phyloP scores from a whole-genome alignment of 371 early-diverging fungal genomes.

The Circinella minor region DNA sequence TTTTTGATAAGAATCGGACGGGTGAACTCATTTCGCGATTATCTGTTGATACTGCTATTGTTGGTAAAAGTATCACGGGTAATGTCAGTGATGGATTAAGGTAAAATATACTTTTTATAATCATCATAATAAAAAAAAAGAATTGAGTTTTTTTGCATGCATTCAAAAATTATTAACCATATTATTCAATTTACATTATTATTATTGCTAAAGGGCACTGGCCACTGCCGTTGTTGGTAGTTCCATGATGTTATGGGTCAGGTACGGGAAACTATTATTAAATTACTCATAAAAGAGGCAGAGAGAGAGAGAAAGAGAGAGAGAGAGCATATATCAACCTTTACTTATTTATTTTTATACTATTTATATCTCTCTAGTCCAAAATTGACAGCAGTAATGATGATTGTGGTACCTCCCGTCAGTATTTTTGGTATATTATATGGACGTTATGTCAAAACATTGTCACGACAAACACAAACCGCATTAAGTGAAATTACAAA shows the following conservation, averaged over 20 bases:
- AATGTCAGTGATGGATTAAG: constrained; percentile 84
- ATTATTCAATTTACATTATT: not conserved
- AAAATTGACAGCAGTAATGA: constrained; percentile 76
- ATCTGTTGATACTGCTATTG: constrained; percentile 74
- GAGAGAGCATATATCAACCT: too few relatives aligned
- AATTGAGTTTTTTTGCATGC: not conserved
- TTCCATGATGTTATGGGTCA: constrained; percentile 76
- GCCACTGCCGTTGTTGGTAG: constrained; percentile 63
- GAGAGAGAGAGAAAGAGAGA: too few relatives aligned
- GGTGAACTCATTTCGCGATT: constrained; percentile 84
- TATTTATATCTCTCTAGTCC: constrained; percentile 32
- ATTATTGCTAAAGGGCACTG: constrained; percentile 35
- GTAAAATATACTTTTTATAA: constrained; percentile 8
- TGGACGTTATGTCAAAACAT: constrained; percentile 71
- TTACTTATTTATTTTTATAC: not conserved
- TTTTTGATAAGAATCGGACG: constrained; percentile 76
- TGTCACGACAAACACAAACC: constrained; percentile 72
- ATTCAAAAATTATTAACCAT: not conserved
- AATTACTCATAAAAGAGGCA: too few relatives aligned
- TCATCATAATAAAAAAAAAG: not conserved
- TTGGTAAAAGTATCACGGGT: constrained; percentile 78
- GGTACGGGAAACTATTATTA: constrained; percentile 27
- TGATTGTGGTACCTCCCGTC: constrained; percentile 79
- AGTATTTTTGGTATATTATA: constrained; percentile 74
- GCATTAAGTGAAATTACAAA: constrained; percentile 76